Percentiles rank a stretch among this genome's conserved stretches.
Conservation (phyloP, 148 eudicot species). For the Rhododendron vialii region DNA sequence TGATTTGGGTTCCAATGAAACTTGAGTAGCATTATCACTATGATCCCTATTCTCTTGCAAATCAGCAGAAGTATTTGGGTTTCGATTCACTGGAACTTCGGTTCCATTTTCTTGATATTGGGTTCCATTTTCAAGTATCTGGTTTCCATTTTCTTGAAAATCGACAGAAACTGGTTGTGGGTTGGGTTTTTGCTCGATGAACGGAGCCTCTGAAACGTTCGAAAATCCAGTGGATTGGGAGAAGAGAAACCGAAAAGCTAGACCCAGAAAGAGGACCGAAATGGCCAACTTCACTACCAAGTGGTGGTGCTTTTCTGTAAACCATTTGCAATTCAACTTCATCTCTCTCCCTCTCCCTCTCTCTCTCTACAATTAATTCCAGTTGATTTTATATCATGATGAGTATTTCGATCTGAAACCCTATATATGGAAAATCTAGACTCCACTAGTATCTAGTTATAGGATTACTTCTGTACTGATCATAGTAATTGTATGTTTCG, state of each 20-base stretch:
- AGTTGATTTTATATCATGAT: too few species aligned
- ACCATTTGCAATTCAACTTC: slow-evolving; percentile 16
- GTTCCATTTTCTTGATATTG: background rate
- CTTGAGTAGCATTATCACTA: background rate
- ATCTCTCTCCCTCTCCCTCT: slow-evolving; percentile 6
- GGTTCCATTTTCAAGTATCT: background rate
- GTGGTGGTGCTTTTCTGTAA: slow-evolving; percentile 26
- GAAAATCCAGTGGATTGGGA: slow-evolving; percentile 23
- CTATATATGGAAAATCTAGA: too few species aligned
- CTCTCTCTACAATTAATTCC: background rate
- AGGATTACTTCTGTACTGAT: too few species aligned
- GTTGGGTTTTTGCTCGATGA: background rate
- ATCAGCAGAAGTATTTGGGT: background rate
- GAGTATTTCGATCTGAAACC: too few species aligned
- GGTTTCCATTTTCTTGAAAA: background rate
- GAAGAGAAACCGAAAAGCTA: slow-evolving; percentile 34
- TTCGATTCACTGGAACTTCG: background rate
- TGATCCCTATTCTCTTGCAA: background rate
- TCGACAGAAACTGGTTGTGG: background rate
- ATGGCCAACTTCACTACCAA: slow-evolving; percentile 28
- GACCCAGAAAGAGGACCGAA: slow-evolving; percentile 27
- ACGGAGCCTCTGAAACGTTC: background rate
- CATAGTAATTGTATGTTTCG: too few species aligned
- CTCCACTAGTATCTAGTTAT: too few species aligned
- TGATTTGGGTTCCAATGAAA: background rate